phyloP scores from a whole-genome alignment of 257 asterid species.

The Solanum chmielewskii region DNA sequence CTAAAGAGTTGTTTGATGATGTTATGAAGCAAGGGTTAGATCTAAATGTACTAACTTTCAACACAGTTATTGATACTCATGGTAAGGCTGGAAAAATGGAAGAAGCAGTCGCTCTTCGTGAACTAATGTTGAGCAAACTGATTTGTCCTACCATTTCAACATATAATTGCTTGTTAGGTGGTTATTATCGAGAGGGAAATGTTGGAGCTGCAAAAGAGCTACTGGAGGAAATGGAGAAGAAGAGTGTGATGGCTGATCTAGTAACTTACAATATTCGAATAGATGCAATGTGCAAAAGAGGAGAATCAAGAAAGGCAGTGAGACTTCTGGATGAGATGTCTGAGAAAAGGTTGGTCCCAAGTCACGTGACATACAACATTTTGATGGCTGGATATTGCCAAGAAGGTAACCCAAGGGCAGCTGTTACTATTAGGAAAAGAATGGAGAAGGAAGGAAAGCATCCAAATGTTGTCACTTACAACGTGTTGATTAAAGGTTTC shows the following conservation, averaged over 20 bases:
- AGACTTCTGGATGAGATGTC: constrained; percentile 66
- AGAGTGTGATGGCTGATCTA: constrained; percentile 49
- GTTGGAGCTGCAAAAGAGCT: constrained; percentile 34
- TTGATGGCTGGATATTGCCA: constrained; percentile 60
- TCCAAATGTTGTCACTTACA: constrained; percentile 68
- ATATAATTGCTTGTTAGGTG: constrained; percentile 70
- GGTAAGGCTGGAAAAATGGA: constrained; percentile 54
- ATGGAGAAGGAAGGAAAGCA: constrained; percentile 79
- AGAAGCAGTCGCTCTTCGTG: constrained; percentile 37
- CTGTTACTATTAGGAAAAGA: constrained; percentile 54
- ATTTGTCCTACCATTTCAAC: constrained; percentile 61
- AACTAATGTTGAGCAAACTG: constrained; percentile 42
- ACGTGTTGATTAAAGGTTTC: constrained; percentile 65
- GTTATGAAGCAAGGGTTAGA: constrained; percentile 31
- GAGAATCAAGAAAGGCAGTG: constrained; percentile 54
- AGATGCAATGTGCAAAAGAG: constrained; percentile 53
- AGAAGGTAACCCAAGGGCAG: constrained; percentile 52
- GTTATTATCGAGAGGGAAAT: constrained; percentile 40
- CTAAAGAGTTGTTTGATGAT: constrained; percentile 48
- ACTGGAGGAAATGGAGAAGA: constrained; percentile 53
- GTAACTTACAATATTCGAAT: constrained; percentile 64
- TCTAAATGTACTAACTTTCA: constrained; percentile 43
- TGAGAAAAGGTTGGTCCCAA: constrained; percentile 43
- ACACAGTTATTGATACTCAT: constrained; percentile 58
- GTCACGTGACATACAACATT: constrained; percentile 60